A percentile compares a stretch with the other conserved stretches of the same genome.
phyloP scores from a whole-genome alignment of 1,284 basidiomycete genomes.

The Anthracocystis walkeri region DNA sequence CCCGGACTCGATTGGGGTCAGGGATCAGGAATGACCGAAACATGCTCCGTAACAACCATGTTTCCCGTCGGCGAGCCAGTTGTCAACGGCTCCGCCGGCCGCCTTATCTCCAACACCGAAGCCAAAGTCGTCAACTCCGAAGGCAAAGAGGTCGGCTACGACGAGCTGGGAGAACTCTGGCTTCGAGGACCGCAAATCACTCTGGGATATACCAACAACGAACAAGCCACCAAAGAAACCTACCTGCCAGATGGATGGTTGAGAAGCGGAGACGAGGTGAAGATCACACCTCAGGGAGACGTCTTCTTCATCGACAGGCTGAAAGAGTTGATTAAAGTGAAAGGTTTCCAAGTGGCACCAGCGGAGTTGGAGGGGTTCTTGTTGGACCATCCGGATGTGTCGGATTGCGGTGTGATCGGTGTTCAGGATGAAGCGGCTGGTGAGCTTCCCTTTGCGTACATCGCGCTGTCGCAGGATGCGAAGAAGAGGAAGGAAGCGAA shows the following conservation, averaged over 20 bases:
- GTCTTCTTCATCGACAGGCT: slow-evolving; percentile 60
- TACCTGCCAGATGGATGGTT: slow-evolving; percentile 56
- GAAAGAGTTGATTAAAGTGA: slow-evolving; percentile 70
- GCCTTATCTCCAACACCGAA: slow-evolving; percentile 60
- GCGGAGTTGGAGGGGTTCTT: slow-evolving; percentile 80
- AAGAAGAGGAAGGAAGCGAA: slow-evolving; percentile 71
- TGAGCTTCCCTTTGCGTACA: slow-evolving; percentile 80
- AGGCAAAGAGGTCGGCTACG: slow-evolving; percentile 64
- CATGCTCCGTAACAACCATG: slow-evolving; percentile 66
- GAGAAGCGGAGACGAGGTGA: slow-evolving; percentile 69
- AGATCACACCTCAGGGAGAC: slow-evolving; percentile 69
- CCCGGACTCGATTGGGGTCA: slow-evolving; percentile 60
- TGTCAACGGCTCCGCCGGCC: slow-evolving; percentile 61
- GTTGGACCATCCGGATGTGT: slow-evolving; percentile 78
- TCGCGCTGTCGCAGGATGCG: slow-evolving; percentile 74
- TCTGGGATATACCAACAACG: slow-evolving; percentile 63
- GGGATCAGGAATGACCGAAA: slow-evolving; percentile 62
- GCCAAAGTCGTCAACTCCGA: slow-evolving; percentile 61
- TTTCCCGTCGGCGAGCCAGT: slow-evolving; percentile 66
- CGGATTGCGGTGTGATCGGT: slow-evolving; percentile 80
- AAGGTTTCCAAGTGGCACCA: slow-evolving; percentile 62
- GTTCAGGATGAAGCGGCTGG: slow-evolving; percentile 82
- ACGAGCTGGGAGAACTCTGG: slow-evolving; percentile 69
- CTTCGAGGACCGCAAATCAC: slow-evolving; percentile 65
- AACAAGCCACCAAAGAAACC: slow-evolving; percentile 62